Evolutionary conservation across 2,329 filamentous ascomycete species (phyloP).

Genomic region (Arthrobotrys sinensis): DNA sequence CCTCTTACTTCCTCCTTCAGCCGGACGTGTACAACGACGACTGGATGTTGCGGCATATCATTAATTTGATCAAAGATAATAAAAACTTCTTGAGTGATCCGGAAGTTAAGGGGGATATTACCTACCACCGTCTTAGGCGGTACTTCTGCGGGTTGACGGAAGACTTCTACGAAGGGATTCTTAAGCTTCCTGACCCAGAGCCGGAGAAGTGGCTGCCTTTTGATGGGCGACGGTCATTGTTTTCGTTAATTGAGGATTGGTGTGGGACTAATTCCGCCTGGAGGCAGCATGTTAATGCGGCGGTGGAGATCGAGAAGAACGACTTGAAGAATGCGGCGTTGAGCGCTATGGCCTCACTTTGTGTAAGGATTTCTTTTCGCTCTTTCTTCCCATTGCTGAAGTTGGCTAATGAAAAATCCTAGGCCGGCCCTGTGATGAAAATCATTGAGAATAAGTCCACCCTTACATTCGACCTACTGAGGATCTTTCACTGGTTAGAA

Average conservation of each 20-base stretch:
- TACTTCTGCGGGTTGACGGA: constrained; percentile 97
- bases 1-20: constrained; percentile 87
- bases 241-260: constrained; percentile 98
- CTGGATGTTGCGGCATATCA: constrained; percentile 89
- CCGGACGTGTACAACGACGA: constrained; percentile 86
- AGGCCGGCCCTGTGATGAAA: constrained; percentile 65
- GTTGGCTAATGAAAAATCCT: constrained; percentile 52
- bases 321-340: constrained; percentile 91
- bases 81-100: constrained; percentile 95
- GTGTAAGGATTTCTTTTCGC: constrained; percentile 72
- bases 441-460: constrained; percentile 85
- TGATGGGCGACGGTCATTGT: constrained; percentile 93
- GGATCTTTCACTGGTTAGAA: constrained; percentile 96
- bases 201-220: constrained; percentile 97
- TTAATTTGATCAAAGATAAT: constrained; percentile 90
- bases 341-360: constrained; percentile 95
- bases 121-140: constrained; percentile 89
- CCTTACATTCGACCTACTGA: constrained; percentile 89
- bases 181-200: constrained; percentile 86
- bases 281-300: constrained; percentile 81
- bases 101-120: constrained; percentile 94
- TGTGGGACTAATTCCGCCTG: constrained; percentile 92
- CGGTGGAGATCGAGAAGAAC: constrained; percentile 96
- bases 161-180: constrained; percentile 88
- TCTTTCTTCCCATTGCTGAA: background rate